Conservation (phyloP, 1,284 basidiomycete species). For the Agaricales sp. region DNA sequence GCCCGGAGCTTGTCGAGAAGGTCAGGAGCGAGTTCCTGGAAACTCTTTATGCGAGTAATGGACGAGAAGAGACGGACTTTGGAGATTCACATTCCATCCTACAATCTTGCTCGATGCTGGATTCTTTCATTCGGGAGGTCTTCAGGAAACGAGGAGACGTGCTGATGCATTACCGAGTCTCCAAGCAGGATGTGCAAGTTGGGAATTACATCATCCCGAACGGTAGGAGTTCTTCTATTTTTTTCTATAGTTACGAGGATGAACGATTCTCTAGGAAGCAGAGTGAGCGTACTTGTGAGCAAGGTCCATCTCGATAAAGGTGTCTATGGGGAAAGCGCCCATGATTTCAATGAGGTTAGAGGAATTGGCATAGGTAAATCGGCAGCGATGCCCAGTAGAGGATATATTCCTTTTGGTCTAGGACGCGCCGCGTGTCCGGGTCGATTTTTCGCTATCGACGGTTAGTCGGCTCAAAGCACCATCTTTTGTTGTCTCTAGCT, state of each 20-base stretch:
- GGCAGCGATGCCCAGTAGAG: not conserved
- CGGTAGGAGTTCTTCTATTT: not conserved
- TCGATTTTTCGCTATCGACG: not conserved
- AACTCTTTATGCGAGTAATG: not conserved
- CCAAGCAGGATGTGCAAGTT: not conserved
- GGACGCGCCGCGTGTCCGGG: not conserved
- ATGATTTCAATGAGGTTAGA: not conserved
- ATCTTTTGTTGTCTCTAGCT: not conserved
- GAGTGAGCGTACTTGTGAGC: not conserved
- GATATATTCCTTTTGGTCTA: not conserved
- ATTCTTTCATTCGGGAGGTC: not conserved
- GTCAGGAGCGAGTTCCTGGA: not conserved
- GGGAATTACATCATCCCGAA: not conserved
- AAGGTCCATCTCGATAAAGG: not conserved
- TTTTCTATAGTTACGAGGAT: not conserved
- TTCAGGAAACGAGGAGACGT: not conserved
- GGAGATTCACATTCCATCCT: too few species aligned
- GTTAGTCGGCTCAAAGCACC: not conserved
- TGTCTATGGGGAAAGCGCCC: not conserved
- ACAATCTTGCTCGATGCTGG: not conserved
- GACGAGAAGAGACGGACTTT: too few species aligned
- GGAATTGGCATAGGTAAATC: not conserved
- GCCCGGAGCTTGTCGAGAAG: not conserved
- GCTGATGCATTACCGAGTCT: not conserved
- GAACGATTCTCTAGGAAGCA: not conserved